phyloP scores from a whole-genome alignment of 306 rosid genomes.

The Acacia melanoxylon region DNA sequence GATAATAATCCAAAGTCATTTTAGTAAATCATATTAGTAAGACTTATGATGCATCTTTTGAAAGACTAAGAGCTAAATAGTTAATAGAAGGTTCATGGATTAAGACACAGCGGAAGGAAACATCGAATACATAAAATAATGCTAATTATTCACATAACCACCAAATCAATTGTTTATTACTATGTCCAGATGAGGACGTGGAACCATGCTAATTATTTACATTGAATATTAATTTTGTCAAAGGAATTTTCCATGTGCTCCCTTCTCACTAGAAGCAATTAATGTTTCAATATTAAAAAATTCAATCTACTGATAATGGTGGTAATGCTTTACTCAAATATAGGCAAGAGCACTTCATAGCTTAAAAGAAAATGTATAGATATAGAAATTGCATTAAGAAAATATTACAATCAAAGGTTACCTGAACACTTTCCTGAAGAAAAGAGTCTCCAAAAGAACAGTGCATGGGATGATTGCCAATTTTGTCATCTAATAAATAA shows the following conservation, averaged over 20 bases:
- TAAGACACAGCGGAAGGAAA: neutral
- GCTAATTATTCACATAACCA: neutral
- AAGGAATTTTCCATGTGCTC: neutral
- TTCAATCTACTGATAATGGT: neutral
- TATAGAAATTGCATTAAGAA: neutral
- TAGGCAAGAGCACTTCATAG: neutral
- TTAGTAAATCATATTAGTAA: neutral
- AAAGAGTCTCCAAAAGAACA: constrained; percentile 92
- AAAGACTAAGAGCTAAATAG: neutral
- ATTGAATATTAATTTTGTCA: neutral
- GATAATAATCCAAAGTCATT: neutral
- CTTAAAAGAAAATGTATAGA: neutral
- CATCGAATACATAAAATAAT: neutral
- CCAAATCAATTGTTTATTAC: neutral
- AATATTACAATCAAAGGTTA: constrained; percentile 17
- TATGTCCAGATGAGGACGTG: neutral
- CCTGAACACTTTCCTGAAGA: constrained; percentile 93
- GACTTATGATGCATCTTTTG: neutral
- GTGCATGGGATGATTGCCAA: constrained; percentile 99
- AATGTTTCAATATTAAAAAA: neutral
- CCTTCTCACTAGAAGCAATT: neutral
- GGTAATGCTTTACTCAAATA: neutral
- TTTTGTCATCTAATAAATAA: constrained; percentile 74
- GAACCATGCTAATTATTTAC: neutral
- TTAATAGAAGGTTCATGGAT: neutral